These are phyloP conservation scores for Pseudocercospora eumusae DNA, from an alignment of 2,329 filamentous ascomycete genomes.

Conservation along the genomic window DNA sequence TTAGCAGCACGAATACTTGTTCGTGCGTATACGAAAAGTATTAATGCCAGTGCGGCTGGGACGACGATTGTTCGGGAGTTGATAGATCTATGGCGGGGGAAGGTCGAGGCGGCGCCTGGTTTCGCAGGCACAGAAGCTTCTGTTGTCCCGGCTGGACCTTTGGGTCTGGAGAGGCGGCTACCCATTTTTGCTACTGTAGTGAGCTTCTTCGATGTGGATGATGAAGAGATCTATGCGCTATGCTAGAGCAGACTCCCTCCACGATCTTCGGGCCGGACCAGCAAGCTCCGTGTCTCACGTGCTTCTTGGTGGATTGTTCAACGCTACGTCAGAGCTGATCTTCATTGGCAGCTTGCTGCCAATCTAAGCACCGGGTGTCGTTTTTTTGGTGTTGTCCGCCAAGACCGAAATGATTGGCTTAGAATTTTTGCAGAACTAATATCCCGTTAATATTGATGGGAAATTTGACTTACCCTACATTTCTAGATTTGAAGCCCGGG, in stretches of 20 bases:
- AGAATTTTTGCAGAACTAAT: too few species aligned
- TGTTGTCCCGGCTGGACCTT: slow-evolving; percentile 46
- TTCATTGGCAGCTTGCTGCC: too few species aligned
- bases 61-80: slow-evolving; percentile 54
- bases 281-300: not conserved
- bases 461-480: too few species aligned
- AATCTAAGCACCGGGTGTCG: too few species aligned
- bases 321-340: slow-evolving; percentile 4
- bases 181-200: slow-evolving; percentile 44
- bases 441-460: too few species aligned
- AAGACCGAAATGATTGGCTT: too few species aligned
- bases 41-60: slow-evolving; percentile 62
- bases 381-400: too few species aligned
- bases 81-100: slow-evolving; percentile 34
- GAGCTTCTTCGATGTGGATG: not conserved
- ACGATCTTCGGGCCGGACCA: too few species aligned
- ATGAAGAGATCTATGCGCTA: not conserved
- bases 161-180: slow-evolving; percentile 49
- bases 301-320: not conserved
- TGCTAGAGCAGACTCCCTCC: not conserved
- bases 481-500: too few species aligned
- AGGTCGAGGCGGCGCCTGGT: slow-evolving; percentile 38
- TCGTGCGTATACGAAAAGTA: slow-evolving; percentile 63
- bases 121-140: slow-evolving; percentile 42
- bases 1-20: slow-evolving; percentile 68